These are phyloP conservation scores for Forsythia suspensa DNA, from an alignment of 257 asterid species.

Conservation along the genomic window DNA sequence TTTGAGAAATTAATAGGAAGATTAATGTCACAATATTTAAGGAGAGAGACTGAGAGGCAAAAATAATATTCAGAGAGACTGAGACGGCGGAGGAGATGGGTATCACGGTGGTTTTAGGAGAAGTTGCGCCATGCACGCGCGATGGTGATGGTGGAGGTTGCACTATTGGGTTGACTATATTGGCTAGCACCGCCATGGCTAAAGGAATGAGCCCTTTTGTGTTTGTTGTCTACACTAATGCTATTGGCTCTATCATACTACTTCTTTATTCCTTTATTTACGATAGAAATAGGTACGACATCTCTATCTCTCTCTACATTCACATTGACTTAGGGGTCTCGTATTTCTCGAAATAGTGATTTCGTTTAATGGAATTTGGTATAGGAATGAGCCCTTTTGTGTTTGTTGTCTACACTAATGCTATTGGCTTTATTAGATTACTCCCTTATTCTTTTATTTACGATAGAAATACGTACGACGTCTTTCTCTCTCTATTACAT, in stretches of 20 bases:
- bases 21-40: conserved; percentile 24
- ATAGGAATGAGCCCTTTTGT: conserved; percentile 77
- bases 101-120: conserved; percentile 33
- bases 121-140: conserved; percentile 47
- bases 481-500: not conserved
- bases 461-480: conserved; percentile 41
- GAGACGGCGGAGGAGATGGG: not conserved
- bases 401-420: conserved; percentile 73
- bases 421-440: conserved; percentile 58
- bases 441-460: conserved; percentile 42
- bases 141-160: conserved; percentile 66
- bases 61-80: conserved; percentile 2
- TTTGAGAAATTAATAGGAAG: conserved; percentile 6
- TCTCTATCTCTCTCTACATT: not conserved
- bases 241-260: conserved; percentile 59
- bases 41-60: conserved; percentile 3
- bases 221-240: conserved; percentile 73
- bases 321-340: not conserved
- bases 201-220: conserved; percentile 74
- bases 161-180: conserved; percentile 55
- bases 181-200: conserved; percentile 74
- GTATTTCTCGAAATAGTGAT: not conserved
- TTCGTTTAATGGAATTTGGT: not conserved
- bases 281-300: conserved; percentile 40
- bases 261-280: conserved; percentile 41